A percentile compares a stretch with the other conserved stretches of the same genome.
phyloP scores from a whole-genome alignment of 306 rosid genomes.

The Pterocarpus santalinus region DNA sequence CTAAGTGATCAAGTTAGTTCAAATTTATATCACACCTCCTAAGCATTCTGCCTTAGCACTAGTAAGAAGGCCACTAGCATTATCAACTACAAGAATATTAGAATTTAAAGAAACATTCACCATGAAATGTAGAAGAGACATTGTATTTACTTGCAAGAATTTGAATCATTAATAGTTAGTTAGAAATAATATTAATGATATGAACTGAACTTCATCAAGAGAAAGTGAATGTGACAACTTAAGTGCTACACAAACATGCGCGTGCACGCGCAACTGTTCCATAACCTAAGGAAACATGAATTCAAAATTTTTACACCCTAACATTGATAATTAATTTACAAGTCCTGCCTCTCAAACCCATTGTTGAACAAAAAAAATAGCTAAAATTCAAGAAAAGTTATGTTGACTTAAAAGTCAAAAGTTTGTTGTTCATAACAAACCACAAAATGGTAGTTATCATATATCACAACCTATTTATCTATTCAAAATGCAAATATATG shows the following conservation, averaged over 20 bases:
- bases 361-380: not conserved
- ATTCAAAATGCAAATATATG: conserved; percentile 5
- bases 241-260: not conserved
- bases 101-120: conserved; percentile 88
- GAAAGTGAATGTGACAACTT: conserved; percentile 7
- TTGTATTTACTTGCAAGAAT: conserved; percentile 83
- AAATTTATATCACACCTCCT: conserved; percentile 70
- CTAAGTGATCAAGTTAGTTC: conserved; percentile 23
- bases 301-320: conserved; percentile 13
- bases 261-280: not conserved
- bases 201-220: conserved; percentile 6
- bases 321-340: conserved; percentile 3
- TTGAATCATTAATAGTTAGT: conserved; percentile 56
- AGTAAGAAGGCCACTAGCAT: conserved; percentile 91
- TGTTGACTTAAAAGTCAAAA: not conserved
- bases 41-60: conserved; percentile 95
- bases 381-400: not conserved
- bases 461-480: conserved; percentile 4
- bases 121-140: conserved; percentile 88
- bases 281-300: conserved; percentile 13
- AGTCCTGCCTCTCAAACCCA: conserved; percentile 12
- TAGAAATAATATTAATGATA: conserved; percentile 33
- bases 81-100: conserved; percentile 84
- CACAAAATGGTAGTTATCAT: too few species aligned
- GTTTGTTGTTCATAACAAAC: not conserved